Conservation (phyloP, 352 stramenopile genomes). For the Globisporangium carolinianum region DNA sequence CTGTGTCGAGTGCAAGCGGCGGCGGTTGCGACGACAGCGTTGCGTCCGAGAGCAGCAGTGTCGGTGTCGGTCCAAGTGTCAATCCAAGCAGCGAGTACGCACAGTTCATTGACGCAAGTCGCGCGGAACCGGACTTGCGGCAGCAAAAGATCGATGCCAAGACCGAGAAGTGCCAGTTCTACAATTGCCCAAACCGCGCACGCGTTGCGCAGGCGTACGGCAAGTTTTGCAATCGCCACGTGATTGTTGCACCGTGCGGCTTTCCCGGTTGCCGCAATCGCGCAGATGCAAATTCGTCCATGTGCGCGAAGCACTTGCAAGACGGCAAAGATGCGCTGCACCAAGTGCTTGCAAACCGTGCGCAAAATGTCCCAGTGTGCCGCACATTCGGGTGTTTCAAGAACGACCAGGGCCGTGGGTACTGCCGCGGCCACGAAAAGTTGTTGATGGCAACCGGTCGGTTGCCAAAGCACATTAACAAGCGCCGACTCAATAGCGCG, state of each 20-base stretch:
- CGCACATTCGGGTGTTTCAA: constrained; percentile 77
- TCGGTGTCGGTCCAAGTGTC: background rate
- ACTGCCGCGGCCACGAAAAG: constrained; percentile 82
- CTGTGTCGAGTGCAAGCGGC: constrained; percentile 2
- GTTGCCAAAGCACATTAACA: constrained; percentile 70
- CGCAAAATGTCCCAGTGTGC: constrained; percentile 77
- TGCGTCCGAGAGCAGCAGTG: constrained; percentile 11
- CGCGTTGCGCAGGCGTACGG: constrained; percentile 70
- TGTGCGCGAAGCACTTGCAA: constrained; percentile 67
- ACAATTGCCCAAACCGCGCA: constrained; percentile 71
- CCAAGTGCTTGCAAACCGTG: constrained; percentile 42
- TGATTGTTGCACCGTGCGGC: constrained; percentile 78
- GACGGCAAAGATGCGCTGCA: constrained; percentile 72
- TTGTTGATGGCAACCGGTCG: constrained; percentile 77
- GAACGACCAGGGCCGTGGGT: constrained; percentile 82
- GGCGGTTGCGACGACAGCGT: constrained; percentile 5
- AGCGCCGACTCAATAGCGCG: constrained; percentile 79
- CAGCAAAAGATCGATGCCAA: constrained; percentile 54
- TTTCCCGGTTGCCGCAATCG: constrained; percentile 83
- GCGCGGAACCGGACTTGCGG: constrained; percentile 38
- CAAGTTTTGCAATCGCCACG: constrained; percentile 83
- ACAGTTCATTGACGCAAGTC: constrained; percentile 25
- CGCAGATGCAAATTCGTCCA: constrained; percentile 44
- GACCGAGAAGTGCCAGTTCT: constrained; percentile 69
- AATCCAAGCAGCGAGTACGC: constrained; percentile 22